phyloP scores from a whole-genome alignment of 768 basidiomycete species.

The Lactarius indigo region DNA sequence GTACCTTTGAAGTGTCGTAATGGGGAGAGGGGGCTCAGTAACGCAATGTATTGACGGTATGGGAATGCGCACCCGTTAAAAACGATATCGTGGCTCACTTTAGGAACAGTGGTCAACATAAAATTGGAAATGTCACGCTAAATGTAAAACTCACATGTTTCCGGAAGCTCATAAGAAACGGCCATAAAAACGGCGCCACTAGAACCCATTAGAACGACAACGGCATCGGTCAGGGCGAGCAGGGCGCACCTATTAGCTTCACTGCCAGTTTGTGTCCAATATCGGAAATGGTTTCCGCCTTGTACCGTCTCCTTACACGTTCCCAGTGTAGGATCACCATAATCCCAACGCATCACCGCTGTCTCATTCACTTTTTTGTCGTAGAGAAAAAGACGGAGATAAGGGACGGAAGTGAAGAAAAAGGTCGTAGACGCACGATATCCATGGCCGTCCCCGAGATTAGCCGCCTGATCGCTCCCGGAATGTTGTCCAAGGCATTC shows the following conservation, averaged over 20 bases:
- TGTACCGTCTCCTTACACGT: slow-evolving; percentile 81
- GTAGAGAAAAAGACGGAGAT: background rate
- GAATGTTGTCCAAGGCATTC: slow-evolving; percentile 85
- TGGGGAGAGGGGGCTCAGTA: slow-evolving; percentile 4
- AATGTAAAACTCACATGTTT: slow-evolving; percentile 43
- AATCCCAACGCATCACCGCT: slow-evolving; percentile 82
- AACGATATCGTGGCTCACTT: slow-evolving; percentile 68
- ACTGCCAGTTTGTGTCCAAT: slow-evolving; percentile 78
- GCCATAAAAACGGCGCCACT: slow-evolving; percentile 78
- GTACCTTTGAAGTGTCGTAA: slow-evolving; percentile 42
- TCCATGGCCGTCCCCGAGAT: slow-evolving; percentile 83
- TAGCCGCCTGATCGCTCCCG: slow-evolving; percentile 62
- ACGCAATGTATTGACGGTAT: background rate
- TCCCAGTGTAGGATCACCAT: slow-evolving; percentile 74
- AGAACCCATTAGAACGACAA: background rate
- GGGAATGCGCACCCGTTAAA: slow-evolving; percentile 52
- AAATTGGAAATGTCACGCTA: background rate
- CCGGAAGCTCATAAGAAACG: slow-evolving; percentile 66
- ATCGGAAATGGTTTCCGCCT: slow-evolving; percentile 86
- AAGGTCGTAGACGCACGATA: slow-evolving; percentile 43
- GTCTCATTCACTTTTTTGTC: slow-evolving; percentile 67
- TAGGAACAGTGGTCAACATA: background rate
- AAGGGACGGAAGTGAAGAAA: slow-evolving; percentile 1
- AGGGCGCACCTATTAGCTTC: slow-evolving; percentile 51
- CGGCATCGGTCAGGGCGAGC: background rate